Conservation (phyloP, 192 early-diverging fungal genomes). For the Kickxella alabastrina region DNA sequence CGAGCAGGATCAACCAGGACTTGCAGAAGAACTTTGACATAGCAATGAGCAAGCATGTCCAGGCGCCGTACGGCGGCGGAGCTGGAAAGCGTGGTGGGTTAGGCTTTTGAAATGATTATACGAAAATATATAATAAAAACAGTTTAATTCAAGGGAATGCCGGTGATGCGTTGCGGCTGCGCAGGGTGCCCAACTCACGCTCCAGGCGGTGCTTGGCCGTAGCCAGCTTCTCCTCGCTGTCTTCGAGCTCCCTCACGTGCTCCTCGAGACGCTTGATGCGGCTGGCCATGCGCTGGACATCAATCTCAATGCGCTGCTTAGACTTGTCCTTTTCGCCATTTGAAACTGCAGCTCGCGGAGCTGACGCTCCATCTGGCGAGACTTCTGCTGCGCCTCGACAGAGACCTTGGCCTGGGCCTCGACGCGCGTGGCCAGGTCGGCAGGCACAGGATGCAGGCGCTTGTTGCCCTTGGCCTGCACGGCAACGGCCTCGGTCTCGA, state of each 20-base stretch:
- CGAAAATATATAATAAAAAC: too few species aligned
- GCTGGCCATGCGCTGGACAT: constrained; percentile 58
- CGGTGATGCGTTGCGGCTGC: constrained; percentile 46
- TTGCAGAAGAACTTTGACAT: constrained; percentile 46
- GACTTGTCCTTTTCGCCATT: constrained; percentile 77
- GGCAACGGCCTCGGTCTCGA: constrained; percentile 66
- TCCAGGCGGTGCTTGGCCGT: constrained; percentile 45
- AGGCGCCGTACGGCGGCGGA: constrained; percentile 20
- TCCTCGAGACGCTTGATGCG: constrained; percentile 51
- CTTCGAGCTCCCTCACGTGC: constrained; percentile 44
- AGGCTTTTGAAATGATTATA: constrained; percentile 40
- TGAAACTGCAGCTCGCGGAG: constrained; percentile 87
- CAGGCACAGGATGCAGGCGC: constrained; percentile 43
- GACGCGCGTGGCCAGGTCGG: constrained; percentile 33
- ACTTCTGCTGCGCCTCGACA: constrained; percentile 42
- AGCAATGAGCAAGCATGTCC: constrained; percentile 24
- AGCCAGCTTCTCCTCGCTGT: constrained; percentile 34
- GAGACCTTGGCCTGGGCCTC: constrained; percentile 46
- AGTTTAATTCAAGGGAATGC: too few species aligned
- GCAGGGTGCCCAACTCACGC: constrained; percentile 42
- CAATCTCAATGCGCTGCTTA: constrained; percentile 69
- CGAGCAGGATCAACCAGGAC: constrained; percentile 27
- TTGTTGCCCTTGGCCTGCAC: constrained; percentile 55
- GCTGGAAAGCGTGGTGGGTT: constrained; percentile 24
- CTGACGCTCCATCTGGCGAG: constrained; percentile 61